These are phyloP conservation scores for Nepenthes gracilis DNA, from an alignment of 148 eudicot genomes.

Conservation along the genomic window DNA sequence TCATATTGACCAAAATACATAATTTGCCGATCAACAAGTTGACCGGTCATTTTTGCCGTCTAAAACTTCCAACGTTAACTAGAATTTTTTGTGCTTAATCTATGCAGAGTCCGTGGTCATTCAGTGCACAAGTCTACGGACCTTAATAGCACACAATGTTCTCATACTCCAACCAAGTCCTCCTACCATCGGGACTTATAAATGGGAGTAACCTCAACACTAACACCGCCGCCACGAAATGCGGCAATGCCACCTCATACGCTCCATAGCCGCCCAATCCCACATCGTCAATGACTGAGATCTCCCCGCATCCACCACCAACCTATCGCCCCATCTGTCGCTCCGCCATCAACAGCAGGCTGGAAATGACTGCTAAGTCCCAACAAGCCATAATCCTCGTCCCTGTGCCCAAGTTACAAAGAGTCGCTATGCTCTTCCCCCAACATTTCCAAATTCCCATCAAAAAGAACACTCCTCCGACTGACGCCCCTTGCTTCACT, in stretches of 20 bases:
- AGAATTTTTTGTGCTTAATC: too few species aligned
- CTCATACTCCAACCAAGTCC: too few species aligned
- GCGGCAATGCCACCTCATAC: conserved; percentile 52
- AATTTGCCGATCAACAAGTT: too few species aligned
- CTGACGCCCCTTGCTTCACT: conserved; percentile 44
- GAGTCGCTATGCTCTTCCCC: conserved; percentile 28
- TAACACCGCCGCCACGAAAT: conserved; percentile 43
- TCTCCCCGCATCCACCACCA: conserved; percentile 29
- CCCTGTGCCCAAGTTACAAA: conserved; percentile 59
- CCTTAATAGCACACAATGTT: too few species aligned
- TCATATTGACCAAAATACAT: too few species aligned
- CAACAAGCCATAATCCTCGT: conserved; percentile 67
- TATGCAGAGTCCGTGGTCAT: too few species aligned
- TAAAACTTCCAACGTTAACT: too few species aligned
- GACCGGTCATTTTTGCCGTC: too few species aligned
- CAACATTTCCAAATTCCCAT: conserved; percentile 43
- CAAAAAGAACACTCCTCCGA: conserved; percentile 43
- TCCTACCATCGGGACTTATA: too few species aligned
- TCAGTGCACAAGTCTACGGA: too few species aligned
- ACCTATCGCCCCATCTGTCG: conserved; percentile 67
- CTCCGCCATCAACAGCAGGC: conserved; percentile 65
- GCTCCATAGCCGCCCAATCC: conserved; percentile 28
- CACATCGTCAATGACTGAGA: conserved; percentile 11
- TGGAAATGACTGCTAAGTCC: conserved; percentile 23
- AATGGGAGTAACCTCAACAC: too few species aligned